These are phyloP conservation scores for Tolypocladium ovalisporum DNA, from an alignment of 2,329 filamentous ascomycete species.

Conservation along the genomic window DNA sequence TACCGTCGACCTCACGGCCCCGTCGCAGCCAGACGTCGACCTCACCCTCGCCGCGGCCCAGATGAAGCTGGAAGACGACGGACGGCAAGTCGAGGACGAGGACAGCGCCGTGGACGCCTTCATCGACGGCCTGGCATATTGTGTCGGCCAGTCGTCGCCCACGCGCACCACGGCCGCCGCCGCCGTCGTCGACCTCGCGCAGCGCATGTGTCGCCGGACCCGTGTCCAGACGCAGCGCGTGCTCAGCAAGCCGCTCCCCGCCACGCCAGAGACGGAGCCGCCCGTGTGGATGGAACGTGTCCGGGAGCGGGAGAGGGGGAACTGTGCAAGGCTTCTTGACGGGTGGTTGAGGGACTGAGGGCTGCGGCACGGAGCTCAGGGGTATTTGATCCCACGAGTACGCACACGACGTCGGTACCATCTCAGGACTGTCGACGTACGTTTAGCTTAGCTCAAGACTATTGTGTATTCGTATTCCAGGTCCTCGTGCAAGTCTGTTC, in stretches of 20 bases:
- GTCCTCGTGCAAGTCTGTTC: background rate
- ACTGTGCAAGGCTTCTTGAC: slow-evolving; percentile 13
- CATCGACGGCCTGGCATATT: slow-evolving; percentile 19
- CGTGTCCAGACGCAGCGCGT: background rate
- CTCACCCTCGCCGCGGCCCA: background rate
- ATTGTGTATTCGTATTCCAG: too few relatives aligned
- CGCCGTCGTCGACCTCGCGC: slow-evolving; percentile 17
- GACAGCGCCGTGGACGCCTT: slow-evolving; percentile 3
- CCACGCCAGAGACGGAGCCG: slow-evolving; percentile 16
- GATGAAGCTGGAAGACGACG: background rate
- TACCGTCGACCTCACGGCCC: background rate
- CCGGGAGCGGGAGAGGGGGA: background rate
- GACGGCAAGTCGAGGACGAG: background rate
- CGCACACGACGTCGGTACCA: background rate
- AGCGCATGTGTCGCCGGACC: background rate
- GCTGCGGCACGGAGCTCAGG: background rate
- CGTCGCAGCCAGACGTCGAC: background rate
- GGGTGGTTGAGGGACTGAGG: background rate
- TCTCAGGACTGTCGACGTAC: background rate
- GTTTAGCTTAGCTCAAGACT: too few relatives aligned
- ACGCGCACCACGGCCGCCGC: slow-evolving; percentile 5
- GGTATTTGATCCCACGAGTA: background rate
- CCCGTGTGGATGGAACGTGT: slow-evolving; percentile 8
- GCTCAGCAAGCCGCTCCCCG: slow-evolving; percentile 18
- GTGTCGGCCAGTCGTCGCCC: slow-evolving; percentile 18